These are phyloP conservation scores for Globisporangium lucens DNA, from an alignment of 352 stramenopile genomes.

Conservation along the genomic window DNA sequence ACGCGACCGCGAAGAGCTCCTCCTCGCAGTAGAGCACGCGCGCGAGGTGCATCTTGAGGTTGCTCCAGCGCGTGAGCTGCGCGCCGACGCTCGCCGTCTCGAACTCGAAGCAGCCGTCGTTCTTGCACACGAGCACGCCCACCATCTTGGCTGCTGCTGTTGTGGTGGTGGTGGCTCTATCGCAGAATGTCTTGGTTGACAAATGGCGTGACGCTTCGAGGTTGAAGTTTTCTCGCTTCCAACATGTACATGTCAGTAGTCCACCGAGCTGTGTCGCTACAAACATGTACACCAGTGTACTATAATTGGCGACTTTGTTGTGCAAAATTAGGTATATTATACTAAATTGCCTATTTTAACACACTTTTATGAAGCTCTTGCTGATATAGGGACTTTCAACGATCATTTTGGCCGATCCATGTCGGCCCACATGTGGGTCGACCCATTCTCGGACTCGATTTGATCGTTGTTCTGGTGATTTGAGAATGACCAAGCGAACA, in stretches of 20 bases:
- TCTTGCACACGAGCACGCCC: slow-evolving; percentile 74
- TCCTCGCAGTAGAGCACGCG: slow-evolving; percentile 66
- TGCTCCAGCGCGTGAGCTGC: slow-evolving; percentile 26
- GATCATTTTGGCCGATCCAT: background rate
- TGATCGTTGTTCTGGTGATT: background rate
- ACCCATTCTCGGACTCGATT: background rate
- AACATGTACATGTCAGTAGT: no score
- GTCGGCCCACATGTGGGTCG: background rate
- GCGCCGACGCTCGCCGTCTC: slow-evolving; percentile 32
- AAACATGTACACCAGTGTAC: background rate
- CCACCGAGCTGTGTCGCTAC: background rate
- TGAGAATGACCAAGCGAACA: background rate
- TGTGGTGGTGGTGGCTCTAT: background rate
- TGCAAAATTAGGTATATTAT: background rate
- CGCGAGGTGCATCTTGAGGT: slow-evolving; percentile 60
- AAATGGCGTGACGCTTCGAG: background rate
- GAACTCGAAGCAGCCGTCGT: slow-evolving; percentile 76
- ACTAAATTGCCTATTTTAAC: background rate
- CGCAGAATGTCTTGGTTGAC: background rate
- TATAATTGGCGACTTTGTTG: background rate
- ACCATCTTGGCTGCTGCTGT: slow-evolving; percentile 25
- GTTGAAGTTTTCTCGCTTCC: background rate
- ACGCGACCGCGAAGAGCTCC: slow-evolving; percentile 65
- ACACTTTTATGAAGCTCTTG: background rate
- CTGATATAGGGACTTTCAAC: background rate